phyloP scores from a whole-genome alignment of 202 grass and related monocot species.

The Schoenoplectus tabernaemontani region DNA sequence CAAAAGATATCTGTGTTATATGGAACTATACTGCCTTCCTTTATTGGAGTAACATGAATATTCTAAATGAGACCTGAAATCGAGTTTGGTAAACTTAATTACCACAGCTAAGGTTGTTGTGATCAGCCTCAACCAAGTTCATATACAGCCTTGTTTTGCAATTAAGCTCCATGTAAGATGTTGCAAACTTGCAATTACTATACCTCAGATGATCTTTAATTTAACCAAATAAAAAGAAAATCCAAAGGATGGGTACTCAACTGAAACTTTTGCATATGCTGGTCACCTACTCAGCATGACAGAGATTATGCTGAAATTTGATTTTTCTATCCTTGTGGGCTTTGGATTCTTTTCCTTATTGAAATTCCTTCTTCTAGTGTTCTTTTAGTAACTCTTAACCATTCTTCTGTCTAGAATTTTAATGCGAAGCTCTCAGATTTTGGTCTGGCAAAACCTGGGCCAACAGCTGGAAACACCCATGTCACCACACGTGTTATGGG shows the following conservation, averaged over 20 bases:
- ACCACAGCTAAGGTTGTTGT: background rate
- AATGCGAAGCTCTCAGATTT: constrained; percentile 80
- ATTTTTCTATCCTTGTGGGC: background rate
- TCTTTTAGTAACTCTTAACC: constrained; percentile 4
- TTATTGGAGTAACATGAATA: background rate
- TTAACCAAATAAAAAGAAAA: background rate
- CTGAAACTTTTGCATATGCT: background rate
- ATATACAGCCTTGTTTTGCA: background rate
- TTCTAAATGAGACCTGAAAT: background rate
- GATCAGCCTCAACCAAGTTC: background rate
- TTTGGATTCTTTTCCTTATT: background rate
- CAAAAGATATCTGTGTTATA: background rate
- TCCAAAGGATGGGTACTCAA: background rate
- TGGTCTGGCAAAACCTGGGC: constrained; percentile 85
- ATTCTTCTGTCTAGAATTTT: constrained; percentile 42
- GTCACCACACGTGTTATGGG: constrained; percentile 78
- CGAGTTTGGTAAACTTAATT: background rate
- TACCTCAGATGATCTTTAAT: too few relatives aligned
- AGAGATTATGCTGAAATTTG: background rate
- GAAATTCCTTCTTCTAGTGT: background rate
- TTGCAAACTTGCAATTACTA: background rate
- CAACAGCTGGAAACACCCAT: constrained; percentile 50
- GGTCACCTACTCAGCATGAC: background rate
- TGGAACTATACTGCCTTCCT: background rate
- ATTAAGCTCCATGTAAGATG: background rate